Evolutionary conservation across 2,329 filamentous ascomycete genomes (phyloP).

Genomic region (Colletotrichum noveboracense): DNA sequence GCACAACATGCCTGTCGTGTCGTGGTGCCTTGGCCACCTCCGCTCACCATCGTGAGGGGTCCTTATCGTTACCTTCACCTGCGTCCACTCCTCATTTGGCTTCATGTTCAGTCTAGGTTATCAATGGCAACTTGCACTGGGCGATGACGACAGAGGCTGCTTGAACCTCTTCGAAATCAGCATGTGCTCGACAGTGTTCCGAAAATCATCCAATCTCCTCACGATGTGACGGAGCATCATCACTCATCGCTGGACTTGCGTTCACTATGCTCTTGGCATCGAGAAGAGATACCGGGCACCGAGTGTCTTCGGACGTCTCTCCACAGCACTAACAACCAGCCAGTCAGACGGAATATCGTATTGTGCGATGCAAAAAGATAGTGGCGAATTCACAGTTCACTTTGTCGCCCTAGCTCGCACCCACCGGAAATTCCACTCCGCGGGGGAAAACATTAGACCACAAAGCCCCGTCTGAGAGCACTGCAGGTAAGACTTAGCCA

Average conservation of each 20-base stretch:
- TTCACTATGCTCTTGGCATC: background rate
- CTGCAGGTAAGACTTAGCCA: background rate
- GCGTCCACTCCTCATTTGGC: background rate
- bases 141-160: constrained; percentile 2
- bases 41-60: background rate
- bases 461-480: background rate
- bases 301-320: background rate
- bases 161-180: background rate
- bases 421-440: background rate
- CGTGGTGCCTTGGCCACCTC: background rate
- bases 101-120: background rate
- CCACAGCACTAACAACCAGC: background rate
- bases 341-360: background rate
- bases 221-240: background rate
- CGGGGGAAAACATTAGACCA: background rate
- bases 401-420: background rate
- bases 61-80: background rate
- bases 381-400: background rate
- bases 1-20: background rate
- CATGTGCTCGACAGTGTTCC: background rate
- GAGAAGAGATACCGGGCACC: background rate
- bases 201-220: background rate
- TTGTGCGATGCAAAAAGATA: constrained; percentile 8
- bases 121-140: background rate
- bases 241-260: background rate